These are phyloP conservation scores for Mycena rebaudengoi DNA, from an alignment of 768 basidiomycete species.

Conservation along the genomic window DNA sequence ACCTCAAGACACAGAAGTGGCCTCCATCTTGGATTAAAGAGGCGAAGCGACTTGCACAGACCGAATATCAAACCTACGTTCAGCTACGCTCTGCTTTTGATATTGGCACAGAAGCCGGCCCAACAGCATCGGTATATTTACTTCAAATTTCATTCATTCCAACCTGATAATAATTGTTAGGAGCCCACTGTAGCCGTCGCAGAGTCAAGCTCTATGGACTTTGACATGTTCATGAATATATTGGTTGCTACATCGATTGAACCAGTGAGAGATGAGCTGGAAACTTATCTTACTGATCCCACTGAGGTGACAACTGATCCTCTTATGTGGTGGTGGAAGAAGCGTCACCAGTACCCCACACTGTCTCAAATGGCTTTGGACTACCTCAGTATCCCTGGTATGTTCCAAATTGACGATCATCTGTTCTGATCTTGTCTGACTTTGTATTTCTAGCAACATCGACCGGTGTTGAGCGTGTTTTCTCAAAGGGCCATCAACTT, in stretches of 20 bases:
- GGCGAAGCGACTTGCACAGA: background rate
- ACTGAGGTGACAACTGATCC: constrained; percentile 16
- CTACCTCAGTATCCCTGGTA: constrained; percentile 27
- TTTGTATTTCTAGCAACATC: constrained; percentile 21
- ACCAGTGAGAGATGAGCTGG: constrained; percentile 11
- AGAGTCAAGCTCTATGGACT: background rate
- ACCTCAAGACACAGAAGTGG: background rate
- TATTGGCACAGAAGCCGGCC: too few relatives aligned
- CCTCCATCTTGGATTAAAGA: background rate
- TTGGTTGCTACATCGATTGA: background rate
- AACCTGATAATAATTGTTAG: too few relatives aligned
- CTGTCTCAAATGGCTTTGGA: constrained; percentile 26
- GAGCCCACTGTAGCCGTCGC: background rate
- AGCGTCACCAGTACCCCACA: constrained; percentile 14
- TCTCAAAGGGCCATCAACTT: constrained; percentile 29
- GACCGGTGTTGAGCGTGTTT: constrained; percentile 27
- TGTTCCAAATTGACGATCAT: background rate
- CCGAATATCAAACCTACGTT: background rate
- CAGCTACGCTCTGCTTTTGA: background rate
- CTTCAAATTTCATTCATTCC: too few relatives aligned
- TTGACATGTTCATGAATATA: background rate
- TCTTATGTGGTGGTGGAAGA: constrained; percentile 23
- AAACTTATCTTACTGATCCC: constrained; percentile 7
- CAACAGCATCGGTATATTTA: too few relatives aligned
- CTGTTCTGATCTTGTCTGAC: background rate